Percentiles rank a stretch among this genome's conserved stretches.
Evolutionary conservation across 164 flowering plant genomes (phyloP).

Genomic region (Euptelea pleiosperma): DNA sequence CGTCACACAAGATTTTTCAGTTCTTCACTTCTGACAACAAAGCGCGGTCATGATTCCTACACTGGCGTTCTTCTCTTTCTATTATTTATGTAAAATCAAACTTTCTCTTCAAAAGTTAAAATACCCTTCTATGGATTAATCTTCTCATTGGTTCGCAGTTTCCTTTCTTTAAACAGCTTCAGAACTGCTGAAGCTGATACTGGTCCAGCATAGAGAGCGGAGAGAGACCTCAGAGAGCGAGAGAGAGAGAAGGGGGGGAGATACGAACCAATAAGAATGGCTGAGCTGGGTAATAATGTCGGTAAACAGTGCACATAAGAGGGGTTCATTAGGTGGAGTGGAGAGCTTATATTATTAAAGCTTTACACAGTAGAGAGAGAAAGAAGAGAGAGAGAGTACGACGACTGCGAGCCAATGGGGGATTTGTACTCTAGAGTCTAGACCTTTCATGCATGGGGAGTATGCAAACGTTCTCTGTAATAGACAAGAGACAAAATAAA

Average conservation of each 20-base stretch:
- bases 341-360: too few species aligned
- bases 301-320: too few species aligned
- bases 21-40: slow-evolving; percentile 24
- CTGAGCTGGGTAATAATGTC: too few species aligned
- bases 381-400: slow-evolving; percentile 2
- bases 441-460: slow-evolving; percentile 2
- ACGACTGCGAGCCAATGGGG: slow-evolving; percentile 27
- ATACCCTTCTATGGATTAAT: not conserved
- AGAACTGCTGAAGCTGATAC: too few species aligned
- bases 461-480: not conserved
- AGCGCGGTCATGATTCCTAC: slow-evolving; percentile 13
- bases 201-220: too few species aligned
- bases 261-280: too few species aligned
- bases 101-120: not conserved
- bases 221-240: slow-evolving; percentile 4
- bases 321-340: too few species aligned
- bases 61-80: not conserved
- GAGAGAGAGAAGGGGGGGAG: too few species aligned
- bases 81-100: not conserved
- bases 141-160: not conserved
- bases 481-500: not conserved
- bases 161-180: not conserved
- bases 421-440: not conserved
- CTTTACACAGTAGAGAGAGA: too few species aligned
- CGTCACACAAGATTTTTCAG: slow-evolving; percentile 34